These are phyloP conservation scores for Zygosaccharomyces pseudobailii DNA, from an alignment of 1,139 yeast genomes.

Conservation along the genomic window DNA sequence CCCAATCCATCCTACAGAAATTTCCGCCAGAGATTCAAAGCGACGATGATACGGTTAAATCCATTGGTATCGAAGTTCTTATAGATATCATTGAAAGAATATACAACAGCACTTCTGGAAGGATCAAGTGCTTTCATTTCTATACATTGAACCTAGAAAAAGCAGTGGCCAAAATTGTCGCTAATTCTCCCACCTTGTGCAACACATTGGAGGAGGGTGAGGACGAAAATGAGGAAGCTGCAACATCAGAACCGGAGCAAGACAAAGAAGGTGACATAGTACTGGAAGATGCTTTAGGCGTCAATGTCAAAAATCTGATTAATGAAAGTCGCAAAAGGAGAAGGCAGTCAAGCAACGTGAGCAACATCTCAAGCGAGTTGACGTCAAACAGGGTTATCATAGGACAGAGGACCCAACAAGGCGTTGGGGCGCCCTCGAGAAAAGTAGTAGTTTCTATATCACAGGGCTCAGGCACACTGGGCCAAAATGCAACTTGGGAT, in stretches of 20 bases:
- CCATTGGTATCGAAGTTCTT: constrained; percentile 72
- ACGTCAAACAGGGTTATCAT: constrained; percentile 20
- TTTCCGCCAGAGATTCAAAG: constrained; percentile 55
- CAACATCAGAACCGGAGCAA: constrained; percentile 18
- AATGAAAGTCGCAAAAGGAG: constrained; percentile 27
- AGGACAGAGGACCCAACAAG: constrained; percentile 14
- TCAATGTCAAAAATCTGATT: constrained; percentile 6
- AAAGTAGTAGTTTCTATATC: constrained; percentile 69
- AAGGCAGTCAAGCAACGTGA: constrained; percentile 29
- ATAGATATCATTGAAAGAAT: constrained; percentile 59
- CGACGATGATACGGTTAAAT: constrained; percentile 84
- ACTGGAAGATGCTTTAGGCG: constrained; percentile 17
- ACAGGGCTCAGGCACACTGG: constrained; percentile 77
- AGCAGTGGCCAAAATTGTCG: constrained; percentile 80
- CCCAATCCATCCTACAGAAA: constrained; percentile 46
- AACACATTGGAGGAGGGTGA: constrained; percentile 36
- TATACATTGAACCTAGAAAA: constrained; percentile 87
- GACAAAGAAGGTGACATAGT: constrained; percentile 25
- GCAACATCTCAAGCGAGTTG: constrained; percentile 23
- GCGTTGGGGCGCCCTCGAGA: constrained; percentile 37
- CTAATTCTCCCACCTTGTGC: constrained; percentile 48
- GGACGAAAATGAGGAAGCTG: constrained; percentile 36
- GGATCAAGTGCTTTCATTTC: constrained; percentile 79
- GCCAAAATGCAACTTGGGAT: constrained; percentile 96
- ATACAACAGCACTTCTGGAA: constrained; percentile 46